Evolutionary conservation across 1,139 yeast species (phyloP), one percentile per base, ranked within the genome.

Genomic region (Saccharomycopsis crataegensis): DNA sequence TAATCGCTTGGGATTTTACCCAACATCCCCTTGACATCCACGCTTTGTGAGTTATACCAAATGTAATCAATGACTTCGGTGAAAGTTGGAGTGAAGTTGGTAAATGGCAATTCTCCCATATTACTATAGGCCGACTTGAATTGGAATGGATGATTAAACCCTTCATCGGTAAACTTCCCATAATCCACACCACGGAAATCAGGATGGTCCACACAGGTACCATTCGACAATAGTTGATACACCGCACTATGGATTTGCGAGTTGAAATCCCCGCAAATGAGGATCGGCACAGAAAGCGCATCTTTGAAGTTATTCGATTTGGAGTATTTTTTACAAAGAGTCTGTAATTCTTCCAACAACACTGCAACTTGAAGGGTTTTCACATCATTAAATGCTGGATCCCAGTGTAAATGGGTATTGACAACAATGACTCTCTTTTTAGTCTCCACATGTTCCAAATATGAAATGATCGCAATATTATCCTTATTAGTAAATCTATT

Each of bases 391-490:
- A 83, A 88, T 49, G 89, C 90, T 8, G 99, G 99, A 71, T 93
- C 98, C 98, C 99, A 94, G 68, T 91, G 97, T 68, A 93, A 80
- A 75, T 94, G 99, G 0, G 99, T 91, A 63, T 91, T 93, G 3
- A 86, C 90, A 47, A 89, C 76, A 60, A 88, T 76, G 50, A 93
- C 71, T 59, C 79, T 77, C 65, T 85, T 88, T 9, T 91, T 91
- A 9, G 91, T 78, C 52, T 76, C 77, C 44, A 74, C 70, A 65
- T 87, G 94, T 64, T 87, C 91, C 61, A 94, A 78, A 57, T 83
- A 80, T n/a, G 86, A 74, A 52, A 89, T 79, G 57, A 88, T 74
- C 8, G 97, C 98, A 62, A 93, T 82, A 64, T 94, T 90, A 69
- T 94, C 99, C 69, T 91, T 90, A 67, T 89, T 88, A 89, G 91